Percentiles rank a stretch among this genome's conserved stretches.
Evolutionary conservation across 1,284 basidiomycete species (phyloP).

Genomic region (Tilletia walkeri): DNA sequence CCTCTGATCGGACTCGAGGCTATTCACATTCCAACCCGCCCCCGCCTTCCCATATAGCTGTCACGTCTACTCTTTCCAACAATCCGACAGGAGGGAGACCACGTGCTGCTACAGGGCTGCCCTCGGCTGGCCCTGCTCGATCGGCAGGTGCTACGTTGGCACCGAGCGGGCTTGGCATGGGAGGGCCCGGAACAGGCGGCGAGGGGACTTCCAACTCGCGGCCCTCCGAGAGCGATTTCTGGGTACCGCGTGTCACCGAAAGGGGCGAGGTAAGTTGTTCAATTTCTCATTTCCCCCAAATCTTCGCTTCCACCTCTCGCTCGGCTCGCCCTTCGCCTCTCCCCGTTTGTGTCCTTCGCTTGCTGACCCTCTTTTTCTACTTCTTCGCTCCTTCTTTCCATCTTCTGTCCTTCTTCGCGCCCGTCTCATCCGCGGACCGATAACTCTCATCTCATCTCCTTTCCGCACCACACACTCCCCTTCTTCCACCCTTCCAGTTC

Average conservation of each 20-base stretch:
- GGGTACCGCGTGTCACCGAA: conserved; percentile 57
- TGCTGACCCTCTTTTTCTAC: not conserved
- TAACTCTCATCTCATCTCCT: not conserved
- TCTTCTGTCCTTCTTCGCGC: no score
- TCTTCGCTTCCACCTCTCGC: no score
- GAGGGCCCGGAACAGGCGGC: no score
- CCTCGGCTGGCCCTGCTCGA: not conserved
- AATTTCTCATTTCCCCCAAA: no score
- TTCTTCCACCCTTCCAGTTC: conserved; percentile 63
- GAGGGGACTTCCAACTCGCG: not conserved
- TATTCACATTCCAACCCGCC: conserved; percentile 20
- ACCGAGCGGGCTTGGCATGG: no score
- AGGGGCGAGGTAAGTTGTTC: conserved; percentile 57
- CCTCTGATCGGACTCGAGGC: not conserved
- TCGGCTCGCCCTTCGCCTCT: not conserved
- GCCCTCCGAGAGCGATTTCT: conserved; percentile 50
- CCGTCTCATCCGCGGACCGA: not conserved
- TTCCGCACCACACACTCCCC: not conserved
- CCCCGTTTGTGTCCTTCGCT: not conserved
- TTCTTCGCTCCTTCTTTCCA: not conserved
- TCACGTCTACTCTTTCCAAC: conserved; percentile 7
- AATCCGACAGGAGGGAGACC: conserved; percentile 19
- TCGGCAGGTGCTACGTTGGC: not conserved
- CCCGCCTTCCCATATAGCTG: conserved; percentile 21
- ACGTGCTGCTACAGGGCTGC: conserved; percentile 35